Evolutionary conservation across 2,329 filamentous ascomycete species (phyloP).

Genomic region (Neoarthrinium moseri): DNA sequence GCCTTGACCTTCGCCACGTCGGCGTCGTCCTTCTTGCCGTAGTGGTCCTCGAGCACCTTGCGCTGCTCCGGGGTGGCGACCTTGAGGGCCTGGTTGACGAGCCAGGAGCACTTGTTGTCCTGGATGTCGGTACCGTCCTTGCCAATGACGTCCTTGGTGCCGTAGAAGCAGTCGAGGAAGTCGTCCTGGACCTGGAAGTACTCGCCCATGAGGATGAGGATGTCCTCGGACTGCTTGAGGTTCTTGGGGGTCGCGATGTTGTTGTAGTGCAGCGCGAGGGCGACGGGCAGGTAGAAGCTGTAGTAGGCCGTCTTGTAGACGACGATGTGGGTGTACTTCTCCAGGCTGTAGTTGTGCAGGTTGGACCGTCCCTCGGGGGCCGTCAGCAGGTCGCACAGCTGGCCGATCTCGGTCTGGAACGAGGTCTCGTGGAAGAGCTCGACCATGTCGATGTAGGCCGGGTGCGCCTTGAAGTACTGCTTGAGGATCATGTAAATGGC

Average conservation of each 20-base stretch:
- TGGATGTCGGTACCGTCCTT: conserved; percentile 99
- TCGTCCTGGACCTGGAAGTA: conserved; percentile 99
- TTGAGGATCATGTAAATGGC: conserved; percentile 89
- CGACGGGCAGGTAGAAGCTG: conserved; percentile 97
- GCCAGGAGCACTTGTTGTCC: conserved; percentile 99
- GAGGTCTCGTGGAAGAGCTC: conserved; percentile 96
- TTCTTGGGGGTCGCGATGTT: conserved; percentile 84
- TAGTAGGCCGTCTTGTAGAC: conserved; percentile 99
- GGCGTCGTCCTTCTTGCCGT: conserved; percentile 83
- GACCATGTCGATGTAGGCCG: conserved; percentile 83
- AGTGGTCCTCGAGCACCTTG: conserved; percentile 84
- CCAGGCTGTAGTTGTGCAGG: conserved; percentile 90
- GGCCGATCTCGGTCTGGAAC: conserved; percentile 92
- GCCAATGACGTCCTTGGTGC: conserved; percentile 86
- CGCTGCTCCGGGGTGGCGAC: conserved; percentile 82
- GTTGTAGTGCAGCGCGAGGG: conserved; percentile 82
- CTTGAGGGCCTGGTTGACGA: conserved; percentile 90
- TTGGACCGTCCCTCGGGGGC: conserved; percentile 92
- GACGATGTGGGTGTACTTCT: conserved; percentile 98
- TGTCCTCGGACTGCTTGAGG: conserved; percentile 83
- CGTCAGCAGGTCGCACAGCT: conserved; percentile 91
- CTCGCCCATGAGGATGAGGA: conserved; percentile 94
- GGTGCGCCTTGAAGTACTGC: conserved; percentile 88
- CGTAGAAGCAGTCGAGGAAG: conserved; percentile 91
- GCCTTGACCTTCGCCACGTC: conserved; percentile 86